Conservation (phyloP, 257 asterid species). For the Prunella vulgaris region DNA sequence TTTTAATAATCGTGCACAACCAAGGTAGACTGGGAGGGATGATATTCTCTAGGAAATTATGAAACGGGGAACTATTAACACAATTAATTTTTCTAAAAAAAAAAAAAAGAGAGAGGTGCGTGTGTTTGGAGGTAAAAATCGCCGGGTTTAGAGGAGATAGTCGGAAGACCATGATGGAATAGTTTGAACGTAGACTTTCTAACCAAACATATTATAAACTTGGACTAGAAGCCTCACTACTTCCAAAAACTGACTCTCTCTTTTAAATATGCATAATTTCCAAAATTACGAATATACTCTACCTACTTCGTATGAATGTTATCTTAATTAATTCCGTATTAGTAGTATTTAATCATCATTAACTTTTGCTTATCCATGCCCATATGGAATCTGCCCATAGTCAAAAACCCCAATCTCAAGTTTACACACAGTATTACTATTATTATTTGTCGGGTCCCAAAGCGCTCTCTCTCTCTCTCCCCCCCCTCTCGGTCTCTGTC, state of each 20-base stretch:
- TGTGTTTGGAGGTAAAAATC: slow-evolving; percentile 10
- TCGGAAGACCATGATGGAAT: slow-evolving; percentile 5
- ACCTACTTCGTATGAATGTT: neutral
- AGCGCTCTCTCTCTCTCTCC: slow-evolving; percentile 20
- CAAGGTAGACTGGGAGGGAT: no score
- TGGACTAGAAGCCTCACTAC: slow-evolving; percentile 24
- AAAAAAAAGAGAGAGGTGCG: neutral
- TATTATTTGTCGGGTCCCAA: slow-evolving; percentile 32
- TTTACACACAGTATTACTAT: slow-evolving; percentile 6
- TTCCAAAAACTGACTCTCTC: neutral
- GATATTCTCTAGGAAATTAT: neutral
- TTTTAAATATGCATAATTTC: neutral
- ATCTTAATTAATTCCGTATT: neutral
- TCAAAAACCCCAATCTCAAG: slow-evolving; percentile 32
- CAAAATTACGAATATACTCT: neutral
- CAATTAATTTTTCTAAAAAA: no score
- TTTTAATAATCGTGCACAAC: no score
- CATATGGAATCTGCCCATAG: slow-evolving; percentile 19
- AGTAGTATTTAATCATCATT: neutral
- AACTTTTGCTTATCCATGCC: neutral
- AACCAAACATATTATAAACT: neutral
- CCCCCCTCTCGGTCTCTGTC: no score
- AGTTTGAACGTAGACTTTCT: slow-evolving; percentile 32
- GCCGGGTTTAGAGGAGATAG: slow-evolving; percentile 27
- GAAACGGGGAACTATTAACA: neutral